A percentile compares a stretch with the other conserved stretches of the same genome.
phyloP scores from a whole-genome alignment of 2,329 filamentous ascomycete genomes.

The Alternaria brassicae region DNA sequence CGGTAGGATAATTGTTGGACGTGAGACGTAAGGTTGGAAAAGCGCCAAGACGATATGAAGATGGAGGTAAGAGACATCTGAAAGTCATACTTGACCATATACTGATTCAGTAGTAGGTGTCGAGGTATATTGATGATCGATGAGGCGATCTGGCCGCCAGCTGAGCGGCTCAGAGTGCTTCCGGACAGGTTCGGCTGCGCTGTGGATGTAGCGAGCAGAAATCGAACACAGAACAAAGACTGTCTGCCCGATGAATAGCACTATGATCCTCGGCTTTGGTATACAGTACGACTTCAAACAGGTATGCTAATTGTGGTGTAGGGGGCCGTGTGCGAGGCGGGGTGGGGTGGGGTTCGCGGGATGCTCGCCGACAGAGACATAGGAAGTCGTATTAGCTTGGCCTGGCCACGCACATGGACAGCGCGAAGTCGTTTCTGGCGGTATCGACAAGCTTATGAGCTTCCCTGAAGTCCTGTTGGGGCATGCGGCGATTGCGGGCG shows the following conservation, averaged over 20 bases:
- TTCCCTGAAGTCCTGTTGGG: not conserved
- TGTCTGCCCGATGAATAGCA: not conserved
- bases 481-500: not conserved
- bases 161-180: not conserved
- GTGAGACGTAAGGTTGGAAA: not conserved
- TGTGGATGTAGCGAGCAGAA: not conserved
- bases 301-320: not conserved
- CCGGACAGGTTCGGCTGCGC: not conserved
- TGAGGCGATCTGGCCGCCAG: not conserved
- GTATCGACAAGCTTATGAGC: not conserved
- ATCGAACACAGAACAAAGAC: not conserved
- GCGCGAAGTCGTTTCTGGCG: not conserved
- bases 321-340: not conserved
- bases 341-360: not conserved
- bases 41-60: not conserved
- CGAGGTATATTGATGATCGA: not conserved
- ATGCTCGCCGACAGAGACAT: not conserved
- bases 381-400: not conserved
- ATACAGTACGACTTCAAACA: not conserved
- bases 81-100: not conserved
- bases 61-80: not conserved
- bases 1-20: not conserved
- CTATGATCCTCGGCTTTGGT: not conserved
- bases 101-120: not conserved
- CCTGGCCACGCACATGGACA: not conserved